Conservation (phyloP, 306 rosid species). For the Corylus americana region DNA sequence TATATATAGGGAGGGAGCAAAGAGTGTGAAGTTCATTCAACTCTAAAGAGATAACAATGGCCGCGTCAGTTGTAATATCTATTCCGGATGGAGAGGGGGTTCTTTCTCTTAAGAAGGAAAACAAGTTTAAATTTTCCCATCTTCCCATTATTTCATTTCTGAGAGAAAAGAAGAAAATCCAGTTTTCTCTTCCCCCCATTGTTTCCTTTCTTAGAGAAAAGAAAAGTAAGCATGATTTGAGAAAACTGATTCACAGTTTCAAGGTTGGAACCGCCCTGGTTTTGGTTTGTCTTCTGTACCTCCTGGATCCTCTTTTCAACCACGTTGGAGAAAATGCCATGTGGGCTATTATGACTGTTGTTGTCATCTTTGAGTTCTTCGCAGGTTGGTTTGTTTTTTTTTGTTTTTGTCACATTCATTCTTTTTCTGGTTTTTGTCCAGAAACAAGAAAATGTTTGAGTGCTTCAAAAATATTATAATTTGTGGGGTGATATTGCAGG, state of each 20-base stretch:
- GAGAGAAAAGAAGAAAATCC: conserved; percentile 24
- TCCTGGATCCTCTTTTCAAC: conserved; percentile 64
- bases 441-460: too few species aligned
- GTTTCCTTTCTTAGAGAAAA: conserved; percentile 24
- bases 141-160: conserved; percentile 22
- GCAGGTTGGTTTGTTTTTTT: conserved; percentile 50
- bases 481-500: conserved; percentile 39
- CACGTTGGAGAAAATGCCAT: conserved; percentile 85
- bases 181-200: conserved; percentile 19
- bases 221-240: conserved; percentile 35
- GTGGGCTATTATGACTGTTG: conserved; percentile 98
- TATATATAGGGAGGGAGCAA: conserved; percentile 29
- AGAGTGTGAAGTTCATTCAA: neutral
- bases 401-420: too few species aligned
- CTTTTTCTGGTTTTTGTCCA: too few species aligned
- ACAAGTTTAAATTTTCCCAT: conserved; percentile 13
- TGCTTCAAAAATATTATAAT: neutral
- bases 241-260: conserved; percentile 61
- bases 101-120: conserved; percentile 13
- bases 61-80: conserved; percentile 44
- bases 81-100: conserved; percentile 36
- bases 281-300: conserved; percentile 73
- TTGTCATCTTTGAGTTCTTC: conserved; percentile 77
- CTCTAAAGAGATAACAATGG: conserved; percentile 36
- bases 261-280: conserved; percentile 79